These are phyloP conservation scores for Daldinia bambusicola DNA, from an alignment of 495 filamentous ascomycete species.

Conservation along the genomic window DNA sequence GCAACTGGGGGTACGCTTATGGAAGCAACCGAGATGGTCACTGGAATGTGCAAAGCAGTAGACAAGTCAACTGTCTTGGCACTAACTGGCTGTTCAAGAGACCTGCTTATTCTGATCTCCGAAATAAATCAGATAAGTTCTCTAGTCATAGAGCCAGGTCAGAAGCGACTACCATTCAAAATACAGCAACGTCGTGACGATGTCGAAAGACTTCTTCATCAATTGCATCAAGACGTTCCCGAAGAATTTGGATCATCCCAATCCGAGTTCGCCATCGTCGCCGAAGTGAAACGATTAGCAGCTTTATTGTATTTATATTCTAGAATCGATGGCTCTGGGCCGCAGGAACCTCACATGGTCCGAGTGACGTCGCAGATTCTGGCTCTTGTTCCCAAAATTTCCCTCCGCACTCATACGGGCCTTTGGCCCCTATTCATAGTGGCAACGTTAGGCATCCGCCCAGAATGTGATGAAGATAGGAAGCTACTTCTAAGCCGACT, in stretches of 20 bases:
- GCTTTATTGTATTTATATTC: conserved; percentile 39
- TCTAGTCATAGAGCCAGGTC: conserved; percentile 4
- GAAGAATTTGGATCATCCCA: conserved; percentile 24
- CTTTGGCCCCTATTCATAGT: conserved; percentile 42
- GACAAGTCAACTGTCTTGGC: conserved; percentile 27
- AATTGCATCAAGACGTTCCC: conserved; percentile 30
- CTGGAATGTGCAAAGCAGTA: conserved; percentile 32
- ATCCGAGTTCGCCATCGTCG: conserved; percentile 29
- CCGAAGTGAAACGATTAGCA: conserved; percentile 36
- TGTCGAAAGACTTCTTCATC: conserved; percentile 32
- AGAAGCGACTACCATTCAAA: conserved; percentile 6
- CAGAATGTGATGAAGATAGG: conserved; percentile 36
- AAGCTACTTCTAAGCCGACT: conserved; percentile 30
- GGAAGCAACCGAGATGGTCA: conserved; percentile 32
- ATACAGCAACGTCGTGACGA: conserved; percentile 34
- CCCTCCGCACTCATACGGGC: conserved; percentile 34
- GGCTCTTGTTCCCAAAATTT: conserved; percentile 27
- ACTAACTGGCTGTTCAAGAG: conserved; percentile 33
- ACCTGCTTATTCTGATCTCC: conserved; percentile 35
- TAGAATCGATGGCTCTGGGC: conserved; percentile 27
- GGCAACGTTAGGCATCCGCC: conserved; percentile 32
- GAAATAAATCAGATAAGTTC: conserved; percentile 37
- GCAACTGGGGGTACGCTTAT: conserved; percentile 32
- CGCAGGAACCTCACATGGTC: conserved; percentile 35
- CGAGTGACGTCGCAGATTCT: conserved; percentile 32